Evolutionary conservation across 1,284 basidiomycete genomes (phyloP).

Genomic region (Ganoderma boninense): DNA sequence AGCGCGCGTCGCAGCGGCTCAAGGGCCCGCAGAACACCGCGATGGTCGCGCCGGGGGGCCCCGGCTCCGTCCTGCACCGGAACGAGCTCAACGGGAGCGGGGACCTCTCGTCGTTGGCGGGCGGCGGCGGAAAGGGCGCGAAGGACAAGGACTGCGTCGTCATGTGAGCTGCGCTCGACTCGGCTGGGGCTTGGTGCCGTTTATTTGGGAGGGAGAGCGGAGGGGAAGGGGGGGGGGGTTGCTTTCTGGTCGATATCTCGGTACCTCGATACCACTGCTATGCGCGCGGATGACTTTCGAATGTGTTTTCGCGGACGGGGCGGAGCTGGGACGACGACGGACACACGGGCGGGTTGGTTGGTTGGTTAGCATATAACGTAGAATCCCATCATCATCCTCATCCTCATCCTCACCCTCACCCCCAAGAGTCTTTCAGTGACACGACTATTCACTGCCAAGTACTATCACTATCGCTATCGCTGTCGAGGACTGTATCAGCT

Average conservation of each 20-base stretch:
- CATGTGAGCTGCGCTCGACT: constrained; percentile 61
- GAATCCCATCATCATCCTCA: background rate
- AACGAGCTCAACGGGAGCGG: constrained; percentile 50
- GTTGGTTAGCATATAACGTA: background rate
- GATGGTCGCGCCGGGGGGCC: constrained; percentile 63
- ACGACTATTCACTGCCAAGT: background rate
- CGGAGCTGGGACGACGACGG: background rate
- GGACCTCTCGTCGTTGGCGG: constrained; percentile 40
- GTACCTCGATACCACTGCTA: background rate
- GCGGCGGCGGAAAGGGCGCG: constrained; percentile 46
- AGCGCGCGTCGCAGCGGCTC: constrained; percentile 90
- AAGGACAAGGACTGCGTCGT: constrained; percentile 85
- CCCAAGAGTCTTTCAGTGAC: background rate
- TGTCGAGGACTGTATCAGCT: background rate
- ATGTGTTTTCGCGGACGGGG: background rate
- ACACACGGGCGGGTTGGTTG: too few species aligned
- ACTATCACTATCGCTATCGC: background rate
- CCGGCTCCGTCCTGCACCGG: constrained; percentile 65
- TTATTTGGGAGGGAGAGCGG: background rate
- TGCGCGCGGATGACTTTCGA: background rate
- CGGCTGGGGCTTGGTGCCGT: background rate
- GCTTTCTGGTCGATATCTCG: background rate
- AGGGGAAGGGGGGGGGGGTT: background rate
- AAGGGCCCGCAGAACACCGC: constrained; percentile 67
- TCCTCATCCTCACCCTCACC: too few species aligned